These are phyloP conservation scores for Pulveroboletus ridleyi DNA, from an alignment of 1,284 basidiomycete species.

Conservation along the genomic window DNA sequence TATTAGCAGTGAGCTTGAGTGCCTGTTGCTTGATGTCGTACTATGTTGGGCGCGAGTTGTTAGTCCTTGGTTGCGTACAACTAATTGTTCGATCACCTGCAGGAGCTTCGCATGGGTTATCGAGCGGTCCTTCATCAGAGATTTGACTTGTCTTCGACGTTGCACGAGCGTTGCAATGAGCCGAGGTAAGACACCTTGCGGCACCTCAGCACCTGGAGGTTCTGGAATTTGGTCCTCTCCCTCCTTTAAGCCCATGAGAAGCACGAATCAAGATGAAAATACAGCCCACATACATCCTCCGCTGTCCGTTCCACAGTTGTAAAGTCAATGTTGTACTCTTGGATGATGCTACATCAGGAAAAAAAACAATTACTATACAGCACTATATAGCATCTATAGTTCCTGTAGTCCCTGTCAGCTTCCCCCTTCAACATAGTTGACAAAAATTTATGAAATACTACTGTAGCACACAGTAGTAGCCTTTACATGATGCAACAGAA, in stretches of 20 bases:
- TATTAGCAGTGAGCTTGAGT: slow-evolving; percentile 98
- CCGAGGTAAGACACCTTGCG: slow-evolving; percentile 92
- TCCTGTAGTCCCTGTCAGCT: too few species aligned
- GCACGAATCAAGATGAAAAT: background rate
- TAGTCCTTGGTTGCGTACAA: background rate
- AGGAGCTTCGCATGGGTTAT: slow-evolving; percentile 80
- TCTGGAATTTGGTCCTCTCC: slow-evolving; percentile 91
- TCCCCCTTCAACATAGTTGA: too few species aligned
- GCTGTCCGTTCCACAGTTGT: slow-evolving; percentile 89
- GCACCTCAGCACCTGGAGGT: slow-evolving; percentile 75
- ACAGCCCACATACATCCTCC: slow-evolving; percentile 60
- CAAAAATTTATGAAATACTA: too few species aligned
- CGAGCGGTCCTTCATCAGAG: slow-evolving; percentile 92
- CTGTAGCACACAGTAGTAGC: too few species aligned
- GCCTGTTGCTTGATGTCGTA: slow-evolving; percentile 98
- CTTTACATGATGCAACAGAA: too few species aligned
- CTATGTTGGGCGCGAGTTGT: slow-evolving; percentile 45
- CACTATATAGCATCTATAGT: too few species aligned
- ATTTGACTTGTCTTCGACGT: slow-evolving; percentile 91
- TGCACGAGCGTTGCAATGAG: slow-evolving; percentile 96
- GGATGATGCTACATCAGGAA: slow-evolving; percentile 81
- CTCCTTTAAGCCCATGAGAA: slow-evolving; percentile 50
- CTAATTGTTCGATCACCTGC: slow-evolving; percentile 64
- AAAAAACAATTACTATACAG: too few species aligned
- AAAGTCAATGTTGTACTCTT: slow-evolving; percentile 99